phyloP scores from a whole-genome alignment of 1,284 basidiomycete genomes.

The Irpex lacteus region DNA sequence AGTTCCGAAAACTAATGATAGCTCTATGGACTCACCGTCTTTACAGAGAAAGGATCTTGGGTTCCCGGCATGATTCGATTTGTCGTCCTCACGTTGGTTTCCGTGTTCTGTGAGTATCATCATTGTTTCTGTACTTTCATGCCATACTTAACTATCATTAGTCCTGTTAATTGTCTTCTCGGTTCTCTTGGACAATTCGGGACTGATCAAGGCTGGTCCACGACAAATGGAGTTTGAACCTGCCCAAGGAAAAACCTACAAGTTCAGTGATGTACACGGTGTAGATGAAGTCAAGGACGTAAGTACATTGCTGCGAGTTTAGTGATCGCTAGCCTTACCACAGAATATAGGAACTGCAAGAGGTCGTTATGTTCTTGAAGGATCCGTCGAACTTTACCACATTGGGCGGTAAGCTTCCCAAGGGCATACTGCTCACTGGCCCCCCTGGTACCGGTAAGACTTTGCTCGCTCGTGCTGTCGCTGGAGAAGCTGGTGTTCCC shows the following conservation, averaged over 20 bases:
- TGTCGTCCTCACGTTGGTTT: constrained; percentile 36
- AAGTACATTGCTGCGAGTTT: constrained; percentile 14
- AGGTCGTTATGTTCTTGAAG: constrained; percentile 91
- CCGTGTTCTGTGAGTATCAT: constrained; percentile 25
- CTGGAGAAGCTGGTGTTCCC: constrained; percentile 95
- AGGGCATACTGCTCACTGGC: constrained; percentile 88
- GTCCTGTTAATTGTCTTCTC: constrained; percentile 83
- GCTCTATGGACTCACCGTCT: not conserved
- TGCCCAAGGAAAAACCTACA: constrained; percentile 75
- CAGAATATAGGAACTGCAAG: constrained; percentile 73
- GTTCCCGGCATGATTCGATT: constrained; percentile 63
- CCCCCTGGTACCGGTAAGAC: constrained; percentile 96
- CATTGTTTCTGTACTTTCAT: not conserved
- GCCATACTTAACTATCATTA: constrained; percentile 23
- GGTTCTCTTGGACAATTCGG: constrained; percentile 89
- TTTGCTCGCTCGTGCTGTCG: constrained; percentile 92
- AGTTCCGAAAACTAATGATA: constrained; percentile 27
- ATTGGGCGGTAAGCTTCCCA: constrained; percentile 88
- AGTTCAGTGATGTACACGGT: constrained; percentile 91
- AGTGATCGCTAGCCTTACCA: not conserved
- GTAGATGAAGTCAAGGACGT: constrained; percentile 92
- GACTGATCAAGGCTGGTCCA: constrained; percentile 85
- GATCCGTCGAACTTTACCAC: constrained; percentile 86
- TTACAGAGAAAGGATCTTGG: constrained; percentile 65
- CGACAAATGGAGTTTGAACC: constrained; percentile 76